phyloP scores from a whole-genome alignment of 768 basidiomycete genomes.

The Hericium rajendrae region DNA sequence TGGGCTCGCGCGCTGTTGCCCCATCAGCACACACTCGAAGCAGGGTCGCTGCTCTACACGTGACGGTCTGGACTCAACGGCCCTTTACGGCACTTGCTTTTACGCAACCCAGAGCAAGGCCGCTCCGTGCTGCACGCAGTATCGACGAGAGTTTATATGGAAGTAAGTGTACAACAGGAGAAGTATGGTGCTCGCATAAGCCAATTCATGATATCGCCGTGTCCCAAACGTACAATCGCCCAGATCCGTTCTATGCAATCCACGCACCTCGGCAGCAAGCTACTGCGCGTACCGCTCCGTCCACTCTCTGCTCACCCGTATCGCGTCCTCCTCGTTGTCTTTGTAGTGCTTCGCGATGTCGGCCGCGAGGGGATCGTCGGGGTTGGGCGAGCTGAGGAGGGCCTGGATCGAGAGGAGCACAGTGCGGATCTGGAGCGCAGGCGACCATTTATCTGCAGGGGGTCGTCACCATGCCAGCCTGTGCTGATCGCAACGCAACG shows the following conservation, averaged over 20 bases:
- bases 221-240: not conserved
- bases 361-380: conserved; percentile 89
- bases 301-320: conserved; percentile 91
- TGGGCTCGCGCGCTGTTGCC: too few species aligned
- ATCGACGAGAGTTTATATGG: not conserved
- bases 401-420: conserved; percentile 96
- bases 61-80: too few species aligned
- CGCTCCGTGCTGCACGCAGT: not conserved
- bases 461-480: not conserved
- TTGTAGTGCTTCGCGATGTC: conserved; percentile 99
- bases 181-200: not conserved
- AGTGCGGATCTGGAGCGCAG: conserved; percentile 96
- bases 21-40: too few species aligned
- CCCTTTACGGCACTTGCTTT: too few species aligned
- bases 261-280: not conserved
- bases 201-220: not conserved
- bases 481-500: conserved; percentile 10
- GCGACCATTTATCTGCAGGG: conserved; percentile 91
- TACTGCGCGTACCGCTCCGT: conserved; percentile 74
- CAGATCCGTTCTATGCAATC: not conserved
- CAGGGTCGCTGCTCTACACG: too few species aligned
- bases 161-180: not conserved
- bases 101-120: too few species aligned
- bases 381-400: conserved; percentile 92
- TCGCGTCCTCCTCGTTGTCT: conserved; percentile 90